A percentile compares a stretch with the other conserved stretches of the same genome.
Conservation (phyloP, 805 yeast genomes). For the Maudiozyma serrabonitensis region DNA sequence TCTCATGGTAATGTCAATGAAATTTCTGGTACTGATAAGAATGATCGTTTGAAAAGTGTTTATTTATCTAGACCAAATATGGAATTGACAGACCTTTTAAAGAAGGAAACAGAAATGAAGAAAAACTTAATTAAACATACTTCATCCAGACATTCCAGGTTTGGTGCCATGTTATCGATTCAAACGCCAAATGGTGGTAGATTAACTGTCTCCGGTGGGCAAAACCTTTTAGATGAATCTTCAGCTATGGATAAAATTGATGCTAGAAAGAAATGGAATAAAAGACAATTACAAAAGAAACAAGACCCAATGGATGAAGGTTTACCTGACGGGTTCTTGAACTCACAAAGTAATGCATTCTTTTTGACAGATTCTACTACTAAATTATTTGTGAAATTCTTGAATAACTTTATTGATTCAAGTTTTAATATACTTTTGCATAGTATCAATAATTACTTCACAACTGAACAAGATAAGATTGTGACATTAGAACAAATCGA, state of each 20-base stretch:
- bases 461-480: slow-evolving; percentile 32
- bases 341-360: slow-evolving; percentile 15
- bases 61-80: slow-evolving; percentile 29
- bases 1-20: not conserved
- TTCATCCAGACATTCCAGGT: slow-evolving; percentile 76
- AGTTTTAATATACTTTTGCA: slow-evolving; percentile 61
- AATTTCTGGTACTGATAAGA: not conserved
- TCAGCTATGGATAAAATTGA: slow-evolving; percentile 59
- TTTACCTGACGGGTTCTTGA: slow-evolving; percentile 21
- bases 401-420: slow-evolving; percentile 56
- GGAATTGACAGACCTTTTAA: slow-evolving; percentile 43
- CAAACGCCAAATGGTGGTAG: slow-evolving; percentile 50
- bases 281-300: slow-evolving; percentile 24
- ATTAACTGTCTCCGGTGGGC: slow-evolving; percentile 63
- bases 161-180: slow-evolving; percentile 77
- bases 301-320: slow-evolving; percentile 28
- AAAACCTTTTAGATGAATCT: slow-evolving; percentile 43
- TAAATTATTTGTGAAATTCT: slow-evolving; percentile 34
- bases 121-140: slow-evolving; percentile 39
- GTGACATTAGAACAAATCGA: slow-evolving; percentile 30
- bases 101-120: slow-evolving; percentile 49
- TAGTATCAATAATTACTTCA: slow-evolving; percentile 39
- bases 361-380: slow-evolving; percentile 29
- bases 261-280: slow-evolving; percentile 55
- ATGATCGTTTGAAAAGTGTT: not conserved